These are phyloP conservation scores for Colletotrichum ledebouriae DNA, from an alignment of 2,329 filamentous ascomycete genomes.

Conservation along the genomic window DNA sequence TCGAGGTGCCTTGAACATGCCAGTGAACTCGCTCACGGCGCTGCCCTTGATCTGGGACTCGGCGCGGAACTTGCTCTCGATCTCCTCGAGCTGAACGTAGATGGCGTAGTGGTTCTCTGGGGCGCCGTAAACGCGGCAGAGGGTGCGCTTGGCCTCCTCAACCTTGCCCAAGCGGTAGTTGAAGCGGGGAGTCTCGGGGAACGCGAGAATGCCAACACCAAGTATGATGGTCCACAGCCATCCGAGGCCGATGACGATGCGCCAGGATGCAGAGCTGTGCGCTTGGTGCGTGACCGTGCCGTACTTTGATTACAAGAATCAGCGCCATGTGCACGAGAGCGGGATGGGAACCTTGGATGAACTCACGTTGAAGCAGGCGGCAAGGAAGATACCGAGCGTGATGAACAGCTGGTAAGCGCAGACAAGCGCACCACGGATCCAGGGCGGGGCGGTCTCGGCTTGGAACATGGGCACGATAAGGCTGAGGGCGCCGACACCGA, in stretches of 20 bases:
- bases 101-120: slow-evolving; percentile 59
- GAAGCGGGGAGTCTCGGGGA: slow-evolving; percentile 67
- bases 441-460: slow-evolving; percentile 76
- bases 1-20: slow-evolving; percentile 74
- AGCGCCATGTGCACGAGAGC: not conserved
- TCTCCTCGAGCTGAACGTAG: slow-evolving; percentile 65
- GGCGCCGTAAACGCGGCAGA: slow-evolving; percentile 63
- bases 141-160: slow-evolving; percentile 61
- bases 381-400: slow-evolving; percentile 75
- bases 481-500: slow-evolving; percentile 76
- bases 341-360: no score
- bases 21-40: slow-evolving; percentile 61
- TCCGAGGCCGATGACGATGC: slow-evolving; percentile 69
- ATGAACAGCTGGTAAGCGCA: slow-evolving; percentile 80
- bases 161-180: slow-evolving; percentile 62
- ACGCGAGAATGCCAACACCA: slow-evolving; percentile 62
- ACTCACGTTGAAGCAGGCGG: slow-evolving; percentile 66
- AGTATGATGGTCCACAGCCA: slow-evolving; percentile 65
- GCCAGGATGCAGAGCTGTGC: slow-evolving; percentile 67
- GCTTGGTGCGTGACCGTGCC: slow-evolving; percentile 65
- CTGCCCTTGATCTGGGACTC: slow-evolving; percentile 58
- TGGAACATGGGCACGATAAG: slow-evolving; percentile 80
- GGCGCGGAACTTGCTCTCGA: slow-evolving; percentile 65
- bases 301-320: slow-evolving; percentile 57
- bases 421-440: slow-evolving; percentile 75